Conservation (phyloP, 495 filamentous ascomycete genomes). For the Penicillium mononematosum region DNA sequence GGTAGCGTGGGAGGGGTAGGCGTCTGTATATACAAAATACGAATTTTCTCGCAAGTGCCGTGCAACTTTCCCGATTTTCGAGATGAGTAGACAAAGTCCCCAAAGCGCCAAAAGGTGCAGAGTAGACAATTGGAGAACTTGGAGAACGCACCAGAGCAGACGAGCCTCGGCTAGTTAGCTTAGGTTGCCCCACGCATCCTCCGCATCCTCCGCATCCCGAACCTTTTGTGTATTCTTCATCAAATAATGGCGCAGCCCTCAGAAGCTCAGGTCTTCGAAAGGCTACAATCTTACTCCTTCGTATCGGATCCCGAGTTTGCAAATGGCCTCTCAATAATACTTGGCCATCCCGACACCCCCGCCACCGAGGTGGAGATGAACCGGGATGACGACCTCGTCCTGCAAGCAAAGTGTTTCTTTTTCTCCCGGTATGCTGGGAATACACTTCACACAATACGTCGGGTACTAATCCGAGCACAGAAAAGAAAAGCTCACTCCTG, state of each 20-base stretch:
- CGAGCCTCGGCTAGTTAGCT: not conserved
- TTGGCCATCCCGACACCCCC: slow-evolving; percentile 41
- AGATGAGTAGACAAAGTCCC: not conserved
- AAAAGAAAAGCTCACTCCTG: slow-evolving; percentile 39
- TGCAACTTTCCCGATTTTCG: not conserved
- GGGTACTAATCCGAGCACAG: slow-evolving; percentile 21
- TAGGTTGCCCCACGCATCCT: slow-evolving; percentile 13
- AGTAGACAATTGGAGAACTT: not conserved
- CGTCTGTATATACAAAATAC: not conserved
- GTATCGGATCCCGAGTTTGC: slow-evolving; percentile 46
- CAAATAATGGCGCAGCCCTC: slow-evolving; percentile 10
- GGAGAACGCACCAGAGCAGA: not conserved
- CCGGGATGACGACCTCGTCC: slow-evolving; percentile 43
- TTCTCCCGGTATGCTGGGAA: slow-evolving; percentile 41
- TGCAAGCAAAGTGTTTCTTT: slow-evolving; percentile 55
- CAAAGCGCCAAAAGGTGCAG: not conserved
- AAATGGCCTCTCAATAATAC: slow-evolving; percentile 48
- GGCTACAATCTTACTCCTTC: slow-evolving; percentile 41
- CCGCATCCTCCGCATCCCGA: slow-evolving; percentile 8
- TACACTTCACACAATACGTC: too few species aligned
- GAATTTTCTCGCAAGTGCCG: not conserved
- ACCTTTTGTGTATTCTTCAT: not conserved
- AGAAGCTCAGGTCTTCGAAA: slow-evolving; percentile 23
- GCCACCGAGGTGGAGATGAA: slow-evolving; percentile 45
- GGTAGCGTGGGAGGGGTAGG: not conserved